phyloP scores from a whole-genome alignment of 768 basidiomycete genomes.

The Leccinellum rugosiceps region DNA sequence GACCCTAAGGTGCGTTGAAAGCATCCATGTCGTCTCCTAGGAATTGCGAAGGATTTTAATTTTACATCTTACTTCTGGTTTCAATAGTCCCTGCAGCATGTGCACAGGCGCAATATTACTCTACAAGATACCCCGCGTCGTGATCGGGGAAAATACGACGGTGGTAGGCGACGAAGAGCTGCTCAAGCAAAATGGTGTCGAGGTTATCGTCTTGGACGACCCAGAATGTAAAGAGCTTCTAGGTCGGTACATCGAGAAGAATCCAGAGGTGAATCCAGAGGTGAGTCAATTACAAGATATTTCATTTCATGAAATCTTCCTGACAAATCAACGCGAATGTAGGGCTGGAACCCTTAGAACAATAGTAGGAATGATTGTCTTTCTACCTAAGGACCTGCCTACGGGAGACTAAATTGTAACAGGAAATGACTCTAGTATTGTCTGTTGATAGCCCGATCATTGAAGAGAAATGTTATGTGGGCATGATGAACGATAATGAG shows the following conservation, averaged over 20 bases:
- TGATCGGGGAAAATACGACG: slow-evolving; percentile 61
- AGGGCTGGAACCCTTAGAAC: background rate
- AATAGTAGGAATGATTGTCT: background rate
- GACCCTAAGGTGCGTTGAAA: slow-evolving; percentile 32
- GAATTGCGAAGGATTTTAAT: background rate
- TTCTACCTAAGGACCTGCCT: background rate
- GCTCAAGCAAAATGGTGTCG: slow-evolving; percentile 50
- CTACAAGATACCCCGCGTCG: slow-evolving; percentile 62
- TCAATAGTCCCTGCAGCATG: slow-evolving; percentile 56
- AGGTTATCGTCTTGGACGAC: slow-evolving; percentile 49
- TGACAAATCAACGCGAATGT: background rate
- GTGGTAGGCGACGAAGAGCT: slow-evolving; percentile 56
- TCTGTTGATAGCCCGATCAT: slow-evolving; percentile 1
- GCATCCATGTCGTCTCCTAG: background rate
- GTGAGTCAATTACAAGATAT: background rate
- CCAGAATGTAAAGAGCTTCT: slow-evolving; percentile 53
- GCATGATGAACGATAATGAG: background rate
- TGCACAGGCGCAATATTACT: slow-evolving; percentile 61
- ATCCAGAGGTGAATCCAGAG: slow-evolving; percentile 52
- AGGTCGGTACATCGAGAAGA: slow-evolving; percentile 50
- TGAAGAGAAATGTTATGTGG: background rate
- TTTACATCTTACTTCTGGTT: background rate
- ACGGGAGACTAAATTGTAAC: slow-evolving; percentile 42
- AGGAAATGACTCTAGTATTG: slow-evolving; percentile 34
- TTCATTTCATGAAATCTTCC: background rate